Base-by-base conservation (phyloP, 179 eudicot species). In the Camellia oleifera region DNA sequence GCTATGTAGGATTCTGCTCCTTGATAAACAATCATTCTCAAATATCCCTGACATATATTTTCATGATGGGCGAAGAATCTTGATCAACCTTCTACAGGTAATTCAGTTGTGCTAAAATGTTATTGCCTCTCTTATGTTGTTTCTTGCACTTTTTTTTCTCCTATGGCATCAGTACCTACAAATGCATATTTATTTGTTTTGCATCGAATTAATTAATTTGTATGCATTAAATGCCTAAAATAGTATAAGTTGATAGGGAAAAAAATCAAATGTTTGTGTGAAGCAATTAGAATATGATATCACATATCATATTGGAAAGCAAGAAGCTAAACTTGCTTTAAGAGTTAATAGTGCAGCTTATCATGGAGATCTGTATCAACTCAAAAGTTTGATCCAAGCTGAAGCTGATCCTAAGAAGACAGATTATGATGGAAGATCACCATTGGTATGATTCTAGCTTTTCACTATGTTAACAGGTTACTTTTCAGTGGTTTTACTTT, bases 261-360 rank as follows among this genome's bases (percentile, higher is more conserved):
- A 88, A 83, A 91, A 91, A 72, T 83, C 90, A 77, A 87, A 88
- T 68, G 61, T 84, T 81, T 89, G 88, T 10, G 74, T 92, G 84
- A 94, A 89, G 88, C 92, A 89, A 83, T 81, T 92, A 73, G 98
- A 91, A 85, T 82, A 93, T 8, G 97, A 96, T 82, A 91, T 96
- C 71, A 79, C 88, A 7, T 81, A 87, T 81, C 99, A 96, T 82
- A 89, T 96, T 74, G 94, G 83, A 50, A 91, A 89, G 80, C 97
- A 92, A 81, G 99, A 96, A 82, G 92, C 98, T 72, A 97, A 96
- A 83, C 97, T 94, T 89, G 97, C 99, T 78, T 83, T 91, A 69
- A 92, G 82, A 86, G 97, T 96, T 78, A 96, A 92, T 75, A 87
- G 82, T 83, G 89, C 94, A 76, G 97, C 94, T 80, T 90, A 82